Percentiles rank a stretch among this genome's conserved stretches.
Conservation (phyloP, 345 rosid genomes). For the Pistacia atlantica region DNA sequence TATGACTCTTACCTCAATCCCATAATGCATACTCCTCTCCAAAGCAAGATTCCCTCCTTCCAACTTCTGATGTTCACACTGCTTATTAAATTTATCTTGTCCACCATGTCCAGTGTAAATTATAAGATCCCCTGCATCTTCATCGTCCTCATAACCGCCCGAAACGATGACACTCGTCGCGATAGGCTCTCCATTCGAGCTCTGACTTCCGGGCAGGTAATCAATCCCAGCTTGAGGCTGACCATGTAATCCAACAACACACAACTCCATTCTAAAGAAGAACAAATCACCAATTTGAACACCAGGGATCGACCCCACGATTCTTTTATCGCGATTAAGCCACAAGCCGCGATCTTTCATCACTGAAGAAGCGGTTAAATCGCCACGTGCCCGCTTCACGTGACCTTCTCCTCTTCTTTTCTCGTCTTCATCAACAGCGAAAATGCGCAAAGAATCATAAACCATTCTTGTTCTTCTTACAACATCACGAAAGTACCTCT, state of each 20-base stretch:
- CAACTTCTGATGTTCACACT: constrained; percentile 71
- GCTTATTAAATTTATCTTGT: constrained; percentile 67
- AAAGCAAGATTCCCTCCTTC: constrained; percentile 90
- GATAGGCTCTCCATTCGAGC: constrained; percentile 79
- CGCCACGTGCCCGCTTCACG: constrained; percentile 50
- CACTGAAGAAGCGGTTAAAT: constrained; percentile 56
- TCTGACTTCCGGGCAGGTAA: constrained; percentile 56
- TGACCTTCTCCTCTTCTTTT: constrained; percentile 22
- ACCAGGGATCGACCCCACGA: constrained; percentile 88
- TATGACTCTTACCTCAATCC: constrained; percentile 81
- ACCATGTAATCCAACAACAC: constrained; percentile 84
- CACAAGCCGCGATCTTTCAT: constrained; percentile 67
- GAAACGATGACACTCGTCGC: constrained; percentile 90
- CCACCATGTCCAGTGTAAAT: constrained; percentile 91
- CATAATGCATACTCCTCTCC: constrained; percentile 82
- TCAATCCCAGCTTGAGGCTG: constrained; percentile 92
- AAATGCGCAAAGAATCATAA: constrained; percentile 62
- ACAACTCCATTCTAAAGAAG: constrained; percentile 78
- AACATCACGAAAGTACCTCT: constrained; percentile 55
- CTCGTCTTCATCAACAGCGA: constrained; percentile 47
- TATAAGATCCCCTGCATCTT: constrained; percentile 69
- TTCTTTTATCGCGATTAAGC: constrained; percentile 78
- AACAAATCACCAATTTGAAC: constrained; percentile 75
- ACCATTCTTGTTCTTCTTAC: constrained; percentile 67
- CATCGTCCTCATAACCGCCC: constrained; percentile 89